phyloP scores from a whole-genome alignment of 768 basidiomycete species.

The Termitomyces bulborhizus region DNA sequence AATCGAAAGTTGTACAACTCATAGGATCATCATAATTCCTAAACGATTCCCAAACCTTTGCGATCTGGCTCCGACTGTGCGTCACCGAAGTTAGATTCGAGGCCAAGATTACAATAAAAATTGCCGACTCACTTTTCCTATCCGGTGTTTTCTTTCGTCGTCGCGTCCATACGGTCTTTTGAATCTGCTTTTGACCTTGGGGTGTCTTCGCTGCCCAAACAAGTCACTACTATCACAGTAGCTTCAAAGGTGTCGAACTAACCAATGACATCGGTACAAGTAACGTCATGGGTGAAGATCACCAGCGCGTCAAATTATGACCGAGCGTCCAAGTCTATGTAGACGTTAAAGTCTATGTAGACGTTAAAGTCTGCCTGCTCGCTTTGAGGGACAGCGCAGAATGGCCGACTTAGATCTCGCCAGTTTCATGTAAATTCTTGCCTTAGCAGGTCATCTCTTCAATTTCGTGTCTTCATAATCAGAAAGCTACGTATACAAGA shows the following conservation, averaged over 20 bases:
- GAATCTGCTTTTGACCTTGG: neutral
- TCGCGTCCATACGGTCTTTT: neutral
- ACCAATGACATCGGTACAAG: neutral
- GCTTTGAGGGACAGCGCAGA: neutral
- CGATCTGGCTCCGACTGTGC: neutral
- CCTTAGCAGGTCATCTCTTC: neutral
- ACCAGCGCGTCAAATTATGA: neutral
- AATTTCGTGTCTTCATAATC: neutral
- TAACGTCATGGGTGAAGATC: neutral
- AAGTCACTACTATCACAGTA: neutral
- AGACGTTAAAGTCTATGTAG: too few relatives aligned
- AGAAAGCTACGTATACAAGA: neutral
- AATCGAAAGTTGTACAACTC: slow-evolving; percentile 62
- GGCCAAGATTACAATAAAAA: neutral
- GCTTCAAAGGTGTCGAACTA: neutral
- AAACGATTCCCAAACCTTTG: neutral
- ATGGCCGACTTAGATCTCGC: neutral
- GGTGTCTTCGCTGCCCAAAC: neutral
- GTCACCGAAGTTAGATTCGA: neutral
- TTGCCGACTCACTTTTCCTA: neutral
- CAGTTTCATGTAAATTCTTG: neutral
- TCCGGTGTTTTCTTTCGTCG: too few relatives aligned
- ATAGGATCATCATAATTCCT: slow-evolving; percentile 33
- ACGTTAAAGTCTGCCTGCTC: neutral
- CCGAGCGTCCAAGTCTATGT: neutral